Conservation (phyloP, 352 stramenopile genomes). For the Pythium plurisporium region DNA sequence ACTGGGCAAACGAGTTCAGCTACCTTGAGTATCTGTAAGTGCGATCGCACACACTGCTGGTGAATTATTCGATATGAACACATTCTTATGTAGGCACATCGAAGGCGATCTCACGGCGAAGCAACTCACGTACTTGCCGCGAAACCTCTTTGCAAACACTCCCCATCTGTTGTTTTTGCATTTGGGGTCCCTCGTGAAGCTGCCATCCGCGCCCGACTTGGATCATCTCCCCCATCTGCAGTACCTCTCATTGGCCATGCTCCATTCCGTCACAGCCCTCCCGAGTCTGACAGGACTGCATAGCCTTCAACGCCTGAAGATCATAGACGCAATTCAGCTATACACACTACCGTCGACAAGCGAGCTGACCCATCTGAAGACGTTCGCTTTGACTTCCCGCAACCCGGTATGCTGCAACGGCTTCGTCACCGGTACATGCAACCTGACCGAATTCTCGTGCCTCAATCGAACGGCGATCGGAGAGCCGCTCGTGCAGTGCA, state of each 20-base stretch:
- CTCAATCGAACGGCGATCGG: neutral
- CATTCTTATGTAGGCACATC: constrained; percentile 5
- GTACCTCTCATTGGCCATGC: constrained; percentile 2
- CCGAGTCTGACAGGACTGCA: constrained; percentile 1
- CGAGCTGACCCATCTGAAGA: neutral
- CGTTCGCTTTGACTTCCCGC: neutral
- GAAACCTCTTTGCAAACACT: constrained; percentile 18
- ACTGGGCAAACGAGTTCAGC: constrained; percentile 16
- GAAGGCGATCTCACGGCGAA: constrained; percentile 10
- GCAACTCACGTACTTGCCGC: constrained; percentile 14
- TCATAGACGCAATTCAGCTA: constrained; percentile 3
- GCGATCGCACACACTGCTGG: neutral
- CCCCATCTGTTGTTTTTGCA: constrained; percentile 12
- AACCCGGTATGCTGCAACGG: constrained; percentile 24
- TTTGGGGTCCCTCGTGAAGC: constrained; percentile 2
- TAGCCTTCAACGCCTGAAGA: neutral
- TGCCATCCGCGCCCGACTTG: constrained; percentile 7
- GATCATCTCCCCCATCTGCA: neutral
- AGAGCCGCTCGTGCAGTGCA: constrained; percentile 5
- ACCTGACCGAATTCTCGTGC: constrained; percentile 6
- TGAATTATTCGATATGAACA: neutral
- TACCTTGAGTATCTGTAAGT: constrained; percentile 12
- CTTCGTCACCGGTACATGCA: constrained; percentile 4
- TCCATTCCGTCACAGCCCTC: constrained; percentile 7
- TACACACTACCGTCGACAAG: neutral